Conservation (phyloP, 148 eudicot species). For the Suaeda aralocaspica region DNA sequence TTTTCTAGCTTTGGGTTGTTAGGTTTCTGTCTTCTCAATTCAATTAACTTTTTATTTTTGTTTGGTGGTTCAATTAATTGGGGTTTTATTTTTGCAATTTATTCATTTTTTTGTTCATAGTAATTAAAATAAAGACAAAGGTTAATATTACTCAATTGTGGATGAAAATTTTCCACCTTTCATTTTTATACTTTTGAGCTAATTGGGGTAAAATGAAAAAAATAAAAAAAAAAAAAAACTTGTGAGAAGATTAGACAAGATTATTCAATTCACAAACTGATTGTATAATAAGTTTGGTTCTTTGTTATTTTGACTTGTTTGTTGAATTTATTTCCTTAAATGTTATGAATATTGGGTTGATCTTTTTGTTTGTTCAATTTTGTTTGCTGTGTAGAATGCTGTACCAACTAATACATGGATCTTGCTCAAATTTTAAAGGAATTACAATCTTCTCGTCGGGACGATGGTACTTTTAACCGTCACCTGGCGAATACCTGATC, state of each 20-base stretch:
- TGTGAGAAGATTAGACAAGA: too few species aligned
- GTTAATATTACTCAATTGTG: too few species aligned
- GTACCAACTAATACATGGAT: constrained; percentile 55
- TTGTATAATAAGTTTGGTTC: too few species aligned
- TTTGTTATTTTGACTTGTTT: too few species aligned
- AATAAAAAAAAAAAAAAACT: too few species aligned
- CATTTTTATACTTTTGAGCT: background rate
- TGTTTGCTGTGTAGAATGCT: constrained; percentile 36
- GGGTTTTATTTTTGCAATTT: background rate
- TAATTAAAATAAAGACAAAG: background rate
- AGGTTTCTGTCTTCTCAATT: background rate
- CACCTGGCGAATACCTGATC: constrained; percentile 51
- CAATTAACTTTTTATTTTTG: background rate
- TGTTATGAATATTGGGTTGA: too few species aligned
- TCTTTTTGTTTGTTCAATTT: background rate
- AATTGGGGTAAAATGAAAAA: too few species aligned
- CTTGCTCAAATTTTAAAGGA: constrained; percentile 45
- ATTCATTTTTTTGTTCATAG: too few species aligned
- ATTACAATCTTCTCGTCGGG: constrained; percentile 48
- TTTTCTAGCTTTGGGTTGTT: constrained; percentile 4
- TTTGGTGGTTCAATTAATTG: constrained; percentile 1
- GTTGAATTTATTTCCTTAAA: too few species aligned
- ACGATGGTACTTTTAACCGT: constrained; percentile 54
- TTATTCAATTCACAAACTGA: too few species aligned
- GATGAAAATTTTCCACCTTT: too few species aligned